Evolutionary conservation across 2,329 filamentous ascomycete species (phyloP).

Genomic region (Diaporthe sp.): DNA sequence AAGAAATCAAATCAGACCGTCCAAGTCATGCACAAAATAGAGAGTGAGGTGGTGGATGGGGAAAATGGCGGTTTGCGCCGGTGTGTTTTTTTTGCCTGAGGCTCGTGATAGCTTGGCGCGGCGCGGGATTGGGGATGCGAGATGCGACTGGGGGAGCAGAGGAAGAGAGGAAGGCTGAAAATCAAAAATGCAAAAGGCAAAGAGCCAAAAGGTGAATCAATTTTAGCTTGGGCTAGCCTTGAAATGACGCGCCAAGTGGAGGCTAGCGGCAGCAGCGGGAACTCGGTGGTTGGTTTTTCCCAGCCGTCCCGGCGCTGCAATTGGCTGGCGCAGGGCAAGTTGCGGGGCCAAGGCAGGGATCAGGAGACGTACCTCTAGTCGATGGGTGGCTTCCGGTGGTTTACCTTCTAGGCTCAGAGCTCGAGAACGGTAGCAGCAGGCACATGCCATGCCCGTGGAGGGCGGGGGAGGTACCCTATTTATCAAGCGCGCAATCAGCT

Average conservation of each 20-base stretch:
- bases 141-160: constrained; percentile 31
- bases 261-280: constrained; percentile 33
- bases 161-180: constrained; percentile 46
- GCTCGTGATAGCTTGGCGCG: constrained; percentile 44
- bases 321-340: constrained; percentile 22
- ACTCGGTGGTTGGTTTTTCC: constrained; percentile 40
- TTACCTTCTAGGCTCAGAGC: constrained; percentile 22
- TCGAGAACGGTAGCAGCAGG: constrained; percentile 26
- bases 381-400: constrained; percentile 22
- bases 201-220: constrained; percentile 39
- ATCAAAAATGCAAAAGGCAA: constrained; percentile 42
- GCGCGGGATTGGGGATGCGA: constrained; percentile 38
- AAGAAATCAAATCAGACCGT: not conserved
- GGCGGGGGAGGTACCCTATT: constrained; percentile 50
- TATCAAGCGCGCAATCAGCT: constrained; percentile 47
- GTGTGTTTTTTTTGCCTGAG: constrained; percentile 37
- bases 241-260: constrained; percentile 39
- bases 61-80: constrained; percentile 36
- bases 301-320: constrained; percentile 11
- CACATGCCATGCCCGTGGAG: constrained; percentile 50
- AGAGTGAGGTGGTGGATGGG: constrained; percentile 36
- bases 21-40: constrained; percentile 31
- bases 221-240: constrained; percentile 45
- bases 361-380: constrained; percentile 30
- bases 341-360: constrained; percentile 28